Percentiles rank a stretch among this genome's conserved stretches.
phyloP scores from a whole-genome alignment of 2,329 filamentous ascomycete genomes.

The Cladobotryum protrusum region DNA sequence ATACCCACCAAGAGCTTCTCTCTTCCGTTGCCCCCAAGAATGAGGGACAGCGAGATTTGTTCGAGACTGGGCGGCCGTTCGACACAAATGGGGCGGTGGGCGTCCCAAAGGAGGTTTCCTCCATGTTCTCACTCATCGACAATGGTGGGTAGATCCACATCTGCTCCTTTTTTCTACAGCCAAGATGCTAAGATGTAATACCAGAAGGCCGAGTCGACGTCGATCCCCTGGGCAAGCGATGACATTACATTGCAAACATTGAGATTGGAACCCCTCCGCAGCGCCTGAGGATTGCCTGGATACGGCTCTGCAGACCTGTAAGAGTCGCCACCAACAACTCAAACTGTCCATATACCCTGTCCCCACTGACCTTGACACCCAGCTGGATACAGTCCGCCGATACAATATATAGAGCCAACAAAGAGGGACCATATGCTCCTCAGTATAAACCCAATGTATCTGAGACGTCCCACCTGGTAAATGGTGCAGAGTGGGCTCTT shows the following conservation, averaged over 20 bases:
- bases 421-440: constrained; percentile 30
- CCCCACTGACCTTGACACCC: constrained; percentile 1
- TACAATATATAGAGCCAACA: constrained; percentile 31
- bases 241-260: constrained; percentile 39
- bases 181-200: background rate
- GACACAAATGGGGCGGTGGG: constrained; percentile 29
- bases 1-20: constrained; percentile 20
- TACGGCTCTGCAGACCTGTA: constrained; percentile 55
- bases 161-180: background rate
- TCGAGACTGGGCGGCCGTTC: constrained; percentile 27
- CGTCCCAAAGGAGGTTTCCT: constrained; percentile 14
- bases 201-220: constrained; percentile 24
- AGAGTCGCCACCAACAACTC: constrained; percentile 25
- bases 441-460: constrained; percentile 41
- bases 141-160: constrained; percentile 18
- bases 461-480: constrained; percentile 34
- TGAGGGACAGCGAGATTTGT: constrained; percentile 25
- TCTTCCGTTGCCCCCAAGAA: constrained; percentile 19
- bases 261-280: constrained; percentile 44
- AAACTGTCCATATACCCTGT: too few relatives aligned
- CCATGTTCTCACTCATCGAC: constrained; percentile 23
- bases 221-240: constrained; percentile 33
- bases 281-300: constrained; percentile 43
- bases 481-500: constrained; percentile 43
- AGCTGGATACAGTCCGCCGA: constrained; percentile 52